A percentile compares a stretch with the other conserved stretches of the same genome.
Evolutionary conservation across 345 rosid species (phyloP).

Genomic region (Populus ilicifolia): DNA sequence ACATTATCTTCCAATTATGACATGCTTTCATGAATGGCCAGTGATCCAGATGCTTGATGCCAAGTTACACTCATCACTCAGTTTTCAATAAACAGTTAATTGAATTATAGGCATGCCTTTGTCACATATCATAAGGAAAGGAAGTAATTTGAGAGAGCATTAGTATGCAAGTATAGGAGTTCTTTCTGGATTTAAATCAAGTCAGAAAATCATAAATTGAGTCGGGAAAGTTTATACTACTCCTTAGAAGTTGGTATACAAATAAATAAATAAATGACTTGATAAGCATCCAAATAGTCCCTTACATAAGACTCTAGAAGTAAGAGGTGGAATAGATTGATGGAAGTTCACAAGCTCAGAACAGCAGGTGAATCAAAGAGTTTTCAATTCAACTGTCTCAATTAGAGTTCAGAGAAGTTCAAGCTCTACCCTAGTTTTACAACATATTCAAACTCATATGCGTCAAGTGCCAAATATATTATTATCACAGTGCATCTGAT

Average conservation of each 20-base stretch:
- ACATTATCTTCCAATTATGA: neutral
- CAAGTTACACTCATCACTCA: neutral
- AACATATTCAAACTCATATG: neutral
- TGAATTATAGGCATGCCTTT: neutral
- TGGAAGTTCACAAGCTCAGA: neutral
- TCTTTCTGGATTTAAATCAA: no score
- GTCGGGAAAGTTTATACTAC: no score
- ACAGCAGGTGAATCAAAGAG: neutral
- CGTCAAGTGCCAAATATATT: neutral
- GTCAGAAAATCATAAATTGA: no score
- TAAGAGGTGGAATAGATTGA: neutral
- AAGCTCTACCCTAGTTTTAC: neutral
- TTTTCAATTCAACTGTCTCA: neutral
- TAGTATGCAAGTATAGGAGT: no score
- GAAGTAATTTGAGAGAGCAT: no score
- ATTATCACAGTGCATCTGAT: neutral
- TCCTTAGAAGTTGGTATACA: no score
- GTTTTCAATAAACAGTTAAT: neutral
- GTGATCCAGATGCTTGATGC: neutral
- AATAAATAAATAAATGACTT: neutral
- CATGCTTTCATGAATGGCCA: neutral
- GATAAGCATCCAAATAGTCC: neutral
- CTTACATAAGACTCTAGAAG: neutral
- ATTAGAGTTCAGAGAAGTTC: neutral
- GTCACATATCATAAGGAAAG: neutral